Conservation (phyloP, 768 basidiomycete genomes). For the Boletus edulis region DNA sequence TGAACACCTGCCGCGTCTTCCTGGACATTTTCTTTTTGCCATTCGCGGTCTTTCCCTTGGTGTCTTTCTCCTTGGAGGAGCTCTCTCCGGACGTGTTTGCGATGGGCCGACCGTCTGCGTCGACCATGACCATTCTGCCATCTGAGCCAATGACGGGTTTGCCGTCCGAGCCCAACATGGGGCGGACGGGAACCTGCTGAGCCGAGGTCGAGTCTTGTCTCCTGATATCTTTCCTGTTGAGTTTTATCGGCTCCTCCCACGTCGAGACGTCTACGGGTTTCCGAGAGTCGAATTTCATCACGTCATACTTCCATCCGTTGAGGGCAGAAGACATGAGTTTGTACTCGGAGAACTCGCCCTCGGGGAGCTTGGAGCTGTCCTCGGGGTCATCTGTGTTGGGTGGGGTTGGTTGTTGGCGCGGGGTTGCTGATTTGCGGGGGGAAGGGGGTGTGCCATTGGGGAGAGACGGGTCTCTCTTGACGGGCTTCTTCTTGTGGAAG, state of each 20-base stretch:
- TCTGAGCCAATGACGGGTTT: slow-evolving; percentile 79
- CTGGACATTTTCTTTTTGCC: slow-evolving; percentile 76
- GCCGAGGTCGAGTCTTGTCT: slow-evolving; percentile 40
- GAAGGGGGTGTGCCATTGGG: slow-evolving; percentile 20
- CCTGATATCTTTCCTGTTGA: slow-evolving; percentile 82
- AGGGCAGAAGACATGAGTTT: slow-evolving; percentile 74
- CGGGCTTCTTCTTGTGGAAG: slow-evolving; percentile 63
- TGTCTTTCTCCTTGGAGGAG: slow-evolving; percentile 31
- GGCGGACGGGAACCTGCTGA: slow-evolving; percentile 54
- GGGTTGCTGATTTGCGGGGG: slow-evolving; percentile 37
- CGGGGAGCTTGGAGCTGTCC: slow-evolving; percentile 54
- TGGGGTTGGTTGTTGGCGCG: slow-evolving; percentile 41
- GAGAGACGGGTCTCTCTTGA: slow-evolving; percentile 22
- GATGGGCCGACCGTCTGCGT: slow-evolving; percentile 73
- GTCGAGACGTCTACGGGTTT: slow-evolving; percentile 65
- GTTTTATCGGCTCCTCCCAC: slow-evolving; percentile 76
- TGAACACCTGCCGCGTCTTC: slow-evolving; percentile 82
- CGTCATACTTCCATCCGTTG: slow-evolving; percentile 89
- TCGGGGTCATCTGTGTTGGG: slow-evolving; percentile 46
- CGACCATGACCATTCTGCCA: slow-evolving; percentile 78
- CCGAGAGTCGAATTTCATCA: slow-evolving; percentile 86
- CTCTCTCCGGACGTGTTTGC: slow-evolving; percentile 32
- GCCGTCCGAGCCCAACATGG: slow-evolving; percentile 81
- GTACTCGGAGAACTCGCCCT: slow-evolving; percentile 72
- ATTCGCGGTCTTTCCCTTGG: slow-evolving; percentile 45